Conservation (phyloP, 495 filamentous ascomycete species). For the Chaetomium tenue region DNA sequence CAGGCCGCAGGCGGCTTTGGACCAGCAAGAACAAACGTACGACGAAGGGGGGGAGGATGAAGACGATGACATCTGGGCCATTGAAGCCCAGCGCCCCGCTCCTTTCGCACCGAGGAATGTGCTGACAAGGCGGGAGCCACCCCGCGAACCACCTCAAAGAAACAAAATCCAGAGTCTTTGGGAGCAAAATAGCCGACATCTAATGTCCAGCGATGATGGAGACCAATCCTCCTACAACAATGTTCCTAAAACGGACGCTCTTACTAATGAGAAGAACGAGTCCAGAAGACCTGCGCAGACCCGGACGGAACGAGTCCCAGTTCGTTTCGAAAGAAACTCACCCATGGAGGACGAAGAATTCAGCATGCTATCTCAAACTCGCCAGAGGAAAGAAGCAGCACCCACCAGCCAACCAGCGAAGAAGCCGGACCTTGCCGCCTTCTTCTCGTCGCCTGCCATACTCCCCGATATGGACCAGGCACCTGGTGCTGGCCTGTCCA, state of each 20-base stretch:
- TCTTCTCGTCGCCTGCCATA: conserved; percentile 50
- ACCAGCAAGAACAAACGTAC: background rate
- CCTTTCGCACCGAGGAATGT: conserved; percentile 31
- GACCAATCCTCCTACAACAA: conserved; percentile 19
- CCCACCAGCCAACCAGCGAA: conserved; percentile 20
- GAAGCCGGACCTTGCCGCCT: conserved; percentile 42
- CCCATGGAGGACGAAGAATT: conserved; percentile 26
- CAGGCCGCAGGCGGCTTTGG: background rate
- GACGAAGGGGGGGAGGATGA: conserved; percentile 32
- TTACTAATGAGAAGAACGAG: conserved; percentile 21
- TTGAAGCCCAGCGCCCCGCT: conserved; percentile 44
- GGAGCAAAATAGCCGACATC: conserved; percentile 38
- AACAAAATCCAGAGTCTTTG: conserved; percentile 48
- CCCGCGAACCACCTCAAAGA: conserved; percentile 34
- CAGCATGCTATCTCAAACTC: conserved; percentile 37
- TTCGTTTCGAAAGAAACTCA: background rate
- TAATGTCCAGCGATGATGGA: conserved; percentile 36
- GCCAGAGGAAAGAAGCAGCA: conserved; percentile 2
- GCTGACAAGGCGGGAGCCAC: conserved; percentile 20
- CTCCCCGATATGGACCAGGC: conserved; percentile 32
- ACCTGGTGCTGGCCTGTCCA: conserved; percentile 18
- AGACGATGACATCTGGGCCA: conserved; percentile 48
- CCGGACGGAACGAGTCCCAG: background rate
- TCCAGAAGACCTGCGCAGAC: conserved; percentile 35
- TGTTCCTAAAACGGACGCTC: background rate